Evolutionary conservation across 1,284 basidiomycete species (phyloP).

Genomic region (Mrakiaceae sp.): DNA sequence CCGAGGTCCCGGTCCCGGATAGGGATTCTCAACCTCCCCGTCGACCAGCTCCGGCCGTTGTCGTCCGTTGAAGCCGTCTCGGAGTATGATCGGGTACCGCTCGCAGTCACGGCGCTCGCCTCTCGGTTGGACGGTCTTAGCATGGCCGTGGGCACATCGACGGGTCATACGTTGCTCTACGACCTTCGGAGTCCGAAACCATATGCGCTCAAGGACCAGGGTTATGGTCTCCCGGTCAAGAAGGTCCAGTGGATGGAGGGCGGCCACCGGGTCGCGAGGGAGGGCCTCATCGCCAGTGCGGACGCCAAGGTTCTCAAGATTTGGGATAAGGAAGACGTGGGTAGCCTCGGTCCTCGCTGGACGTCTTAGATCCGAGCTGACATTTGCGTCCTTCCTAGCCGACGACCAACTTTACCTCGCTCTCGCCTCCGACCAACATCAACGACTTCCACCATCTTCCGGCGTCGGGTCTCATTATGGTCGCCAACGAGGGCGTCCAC

Average conservation of each 20-base stretch:
- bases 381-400: constrained; percentile 42
- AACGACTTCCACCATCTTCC: constrained; percentile 83
- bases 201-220: constrained; percentile 89
- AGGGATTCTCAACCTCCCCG: constrained; percentile 65
- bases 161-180: constrained; percentile 88
- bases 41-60: constrained; percentile 44
- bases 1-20: constrained; percentile 53
- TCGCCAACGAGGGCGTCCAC: constrained; percentile 84
- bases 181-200: constrained; percentile 77
- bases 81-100: constrained; percentile 37
- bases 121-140: constrained; percentile 80
- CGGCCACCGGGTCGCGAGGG: constrained; percentile 62
- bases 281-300: constrained; percentile 74
- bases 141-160: constrained; percentile 86
- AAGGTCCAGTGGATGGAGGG: constrained; percentile 84
- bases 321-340: constrained; percentile 73
- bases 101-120: constrained; percentile 74
- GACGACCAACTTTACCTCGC: constrained; percentile 77
- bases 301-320: constrained; percentile 94
- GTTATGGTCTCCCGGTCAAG: constrained; percentile 85
- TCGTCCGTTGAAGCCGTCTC: constrained; percentile 35
- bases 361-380: not conserved
- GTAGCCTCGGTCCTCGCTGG: constrained; percentile 28
- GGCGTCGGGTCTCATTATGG: constrained; percentile 69
- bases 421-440: constrained; percentile 78